Base-by-base conservation (phyloP, 1,139 yeast species). In the Debaryomycetaceae sp. region DNA sequence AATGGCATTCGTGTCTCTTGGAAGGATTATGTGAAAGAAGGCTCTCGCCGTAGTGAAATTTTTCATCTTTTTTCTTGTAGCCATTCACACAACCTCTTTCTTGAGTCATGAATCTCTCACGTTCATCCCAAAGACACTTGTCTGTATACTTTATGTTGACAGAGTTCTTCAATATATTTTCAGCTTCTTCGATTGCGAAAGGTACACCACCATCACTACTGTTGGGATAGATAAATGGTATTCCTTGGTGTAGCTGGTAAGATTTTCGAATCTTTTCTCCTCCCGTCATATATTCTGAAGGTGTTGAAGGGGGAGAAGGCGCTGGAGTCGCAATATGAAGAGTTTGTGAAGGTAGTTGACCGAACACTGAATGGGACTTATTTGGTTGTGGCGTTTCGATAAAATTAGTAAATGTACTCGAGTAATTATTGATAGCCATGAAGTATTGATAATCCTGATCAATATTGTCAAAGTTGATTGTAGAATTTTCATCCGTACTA, bases 271-370 rank as follows among this genome's bases (percentile, higher is more conserved):
- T 75, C 55, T 84, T 87, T 46, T 80, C 85, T 9, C 87, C 87
- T 1, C 81, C 81, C 4, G 78, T 62, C 68, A 75, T 69, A 45
- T 65, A 74, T 39, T 74, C 78, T 5, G 76, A 70, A 24, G 95
- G 90, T 1, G 85, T 78, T 7, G 80, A 63, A 0, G 87, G 84
- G 0, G 96, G 96, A 0, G 96, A 86, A 1, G 96, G 95, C 0
- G 86, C 87, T 0, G 96, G 97, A 0, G 97, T 89, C 0, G 96
- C 91, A 14, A 90, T 75, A 61, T 90, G 96, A 3, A 85, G 68
- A 1, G 79, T 75, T 34, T 87, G 89, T 0, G 80, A 72, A 0
- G 88, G 87, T 17, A 84, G 63, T 38, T 80, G 76, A 39, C 78
- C 72, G 45, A 78, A 75, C 2, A 79, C 63, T 5, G 83, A 75